A percentile compares a stretch with the other conserved stretches of the same genome.
Evolutionary conservation across 2,329 filamentous ascomycete species (phyloP).

Genomic region (Fusarium mundagurra): DNA sequence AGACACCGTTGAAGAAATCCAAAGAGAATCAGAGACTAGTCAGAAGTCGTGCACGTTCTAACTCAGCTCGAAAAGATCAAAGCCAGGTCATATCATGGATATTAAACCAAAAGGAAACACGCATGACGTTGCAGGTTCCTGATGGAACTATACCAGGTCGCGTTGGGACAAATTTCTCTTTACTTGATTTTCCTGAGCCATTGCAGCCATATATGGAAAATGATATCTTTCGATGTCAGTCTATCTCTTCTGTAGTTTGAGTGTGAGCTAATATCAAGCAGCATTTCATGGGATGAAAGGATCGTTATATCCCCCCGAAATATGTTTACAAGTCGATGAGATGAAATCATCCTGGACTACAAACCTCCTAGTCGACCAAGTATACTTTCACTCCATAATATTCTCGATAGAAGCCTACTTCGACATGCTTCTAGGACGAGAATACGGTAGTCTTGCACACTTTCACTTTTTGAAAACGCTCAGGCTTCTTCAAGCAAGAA

Average conservation of each 20-base stretch:
- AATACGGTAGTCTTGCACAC: slow-evolving; percentile 6
- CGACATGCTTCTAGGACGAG: not conserved
- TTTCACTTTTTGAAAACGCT: slow-evolving; percentile 36
- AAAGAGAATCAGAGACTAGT: not conserved
- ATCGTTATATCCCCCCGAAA: slow-evolving; percentile 26
- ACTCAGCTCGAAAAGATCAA: not conserved
- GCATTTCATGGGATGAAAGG: slow-evolving; percentile 22
- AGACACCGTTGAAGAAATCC: not conserved
- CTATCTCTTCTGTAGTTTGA: fast-evolving
- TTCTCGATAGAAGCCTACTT: slow-evolving; percentile 28
- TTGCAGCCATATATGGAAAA: slow-evolving; percentile 35
- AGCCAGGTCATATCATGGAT: slow-evolving; percentile 27
- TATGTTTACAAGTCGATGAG: slow-evolving; percentile 28
- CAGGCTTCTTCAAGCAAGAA: slow-evolving; percentile 23
- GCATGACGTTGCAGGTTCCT: not conserved
- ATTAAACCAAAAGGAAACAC: not conserved
- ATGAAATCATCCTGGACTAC: slow-evolving; percentile 28
- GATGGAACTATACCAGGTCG: slow-evolving; percentile 15
- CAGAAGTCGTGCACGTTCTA: slow-evolving; percentile 16
- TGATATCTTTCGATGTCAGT: slow-evolving; percentile 19
- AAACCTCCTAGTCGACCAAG: slow-evolving; percentile 18
- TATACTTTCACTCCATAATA: slow-evolving; percentile 32
- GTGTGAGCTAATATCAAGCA: not conserved
- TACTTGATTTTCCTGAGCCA: slow-evolving; percentile 34
- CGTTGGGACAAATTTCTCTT: slow-evolving; percentile 26